phyloP scores from a whole-genome alignment of 148 eudicot genomes.

The Arctostaphylos glauca region DNA sequence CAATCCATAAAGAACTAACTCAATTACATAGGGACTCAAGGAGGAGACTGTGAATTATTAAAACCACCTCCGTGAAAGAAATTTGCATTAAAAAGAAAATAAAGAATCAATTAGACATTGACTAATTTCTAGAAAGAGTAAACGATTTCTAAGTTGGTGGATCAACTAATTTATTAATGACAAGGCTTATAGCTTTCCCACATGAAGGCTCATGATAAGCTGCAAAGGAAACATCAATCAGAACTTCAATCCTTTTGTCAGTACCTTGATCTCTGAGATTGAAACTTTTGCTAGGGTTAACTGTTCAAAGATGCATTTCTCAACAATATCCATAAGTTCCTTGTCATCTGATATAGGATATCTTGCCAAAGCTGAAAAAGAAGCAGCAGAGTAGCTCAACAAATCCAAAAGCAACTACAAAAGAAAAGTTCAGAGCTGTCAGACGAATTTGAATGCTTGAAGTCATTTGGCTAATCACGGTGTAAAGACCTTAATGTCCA shows the following conservation, averaged over 20 bases:
- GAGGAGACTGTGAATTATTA: neutral
- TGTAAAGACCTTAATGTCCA: neutral
- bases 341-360: slow-evolving; percentile 46
- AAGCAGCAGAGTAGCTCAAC: slow-evolving; percentile 57
- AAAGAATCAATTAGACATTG: neutral
- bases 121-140: neutral
- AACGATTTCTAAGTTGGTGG: neutral
- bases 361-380: slow-evolving; percentile 58
- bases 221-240: neutral
- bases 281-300: slow-evolving; percentile 58
- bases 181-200: neutral
- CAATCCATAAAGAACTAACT: neutral
- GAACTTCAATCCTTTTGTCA: slow-evolving; percentile 44
- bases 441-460: slow-evolving; percentile 3
- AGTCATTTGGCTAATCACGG: neutral
- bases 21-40: neutral
- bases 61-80: neutral
- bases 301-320: slow-evolving; percentile 56
- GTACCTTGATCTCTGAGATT: slow-evolving; percentile 67
- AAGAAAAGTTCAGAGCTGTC: slow-evolving; percentile 12
- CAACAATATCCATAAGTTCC: slow-evolving; percentile 43
- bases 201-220: neutral
- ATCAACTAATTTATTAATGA: neutral
- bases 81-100: neutral
- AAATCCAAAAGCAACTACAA: slow-evolving; percentile 71